Conservation (phyloP, 176 grass and related monocot genomes). For the Triticum dicoccoides region DNA sequence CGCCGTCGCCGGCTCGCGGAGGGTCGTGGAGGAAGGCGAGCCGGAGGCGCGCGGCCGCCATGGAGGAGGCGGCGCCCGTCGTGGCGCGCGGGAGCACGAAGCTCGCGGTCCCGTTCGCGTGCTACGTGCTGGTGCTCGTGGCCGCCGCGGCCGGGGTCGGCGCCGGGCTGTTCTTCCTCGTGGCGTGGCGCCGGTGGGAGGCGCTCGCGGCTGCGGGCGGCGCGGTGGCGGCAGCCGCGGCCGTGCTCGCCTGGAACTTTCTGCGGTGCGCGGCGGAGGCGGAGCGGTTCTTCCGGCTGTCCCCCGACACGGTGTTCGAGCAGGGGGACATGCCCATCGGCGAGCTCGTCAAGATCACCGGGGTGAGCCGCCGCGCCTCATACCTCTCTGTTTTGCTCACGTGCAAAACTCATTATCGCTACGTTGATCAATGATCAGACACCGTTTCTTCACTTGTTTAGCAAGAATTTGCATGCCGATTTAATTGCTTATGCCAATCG, state of each 20-base stretch:
- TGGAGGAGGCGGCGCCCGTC: neutral
- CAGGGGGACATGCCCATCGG: slow-evolving; percentile 63
- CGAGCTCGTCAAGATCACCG: slow-evolving; percentile 87
- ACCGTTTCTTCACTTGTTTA: neutral
- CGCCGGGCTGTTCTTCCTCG: slow-evolving; percentile 52
- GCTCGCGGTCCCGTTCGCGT: slow-evolving; percentile 56
- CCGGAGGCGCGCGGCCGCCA: slow-evolving; percentile 6
- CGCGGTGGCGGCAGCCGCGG: slow-evolving; percentile 16
- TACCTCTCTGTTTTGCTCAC: too few species aligned
- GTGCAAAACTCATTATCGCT: neutral
- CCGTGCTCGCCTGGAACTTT: slow-evolving; percentile 58
- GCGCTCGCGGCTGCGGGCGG: slow-evolving; percentile 44
- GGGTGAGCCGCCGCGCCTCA: slow-evolving; percentile 38
- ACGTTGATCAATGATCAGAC: neutral
- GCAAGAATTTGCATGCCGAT: neutral
- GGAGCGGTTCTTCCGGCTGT: slow-evolving; percentile 64
- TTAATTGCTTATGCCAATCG: neutral
- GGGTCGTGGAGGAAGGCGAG: slow-evolving; percentile 36
- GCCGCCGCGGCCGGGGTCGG: slow-evolving; percentile 48
- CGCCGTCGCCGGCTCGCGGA: slow-evolving; percentile 5
- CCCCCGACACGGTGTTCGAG: slow-evolving; percentile 60
- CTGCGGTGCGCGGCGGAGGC: slow-evolving; percentile 36
- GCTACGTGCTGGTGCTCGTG: slow-evolving; percentile 56
- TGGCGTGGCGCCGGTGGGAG: slow-evolving; percentile 42
- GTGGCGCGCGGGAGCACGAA: slow-evolving; percentile 8